Conservation (phyloP, 495 filamentous ascomycete genomes). For the Chaetomidium leptoderma region DNA sequence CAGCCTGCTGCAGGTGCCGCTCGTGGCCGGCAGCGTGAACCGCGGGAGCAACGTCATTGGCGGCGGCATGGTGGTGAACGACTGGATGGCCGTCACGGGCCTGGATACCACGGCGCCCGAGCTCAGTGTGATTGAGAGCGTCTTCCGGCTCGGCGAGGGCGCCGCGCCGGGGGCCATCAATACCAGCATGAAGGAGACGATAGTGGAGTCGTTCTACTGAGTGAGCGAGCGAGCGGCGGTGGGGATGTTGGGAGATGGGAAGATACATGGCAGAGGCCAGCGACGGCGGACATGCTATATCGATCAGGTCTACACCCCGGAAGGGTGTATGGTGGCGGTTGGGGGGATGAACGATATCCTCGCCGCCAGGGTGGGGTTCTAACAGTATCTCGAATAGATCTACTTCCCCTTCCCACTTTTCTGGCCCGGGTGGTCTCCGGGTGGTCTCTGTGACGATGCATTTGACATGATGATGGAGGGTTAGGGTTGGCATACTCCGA, state of each 20-base stretch:
- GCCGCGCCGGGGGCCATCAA: constrained; percentile 68
- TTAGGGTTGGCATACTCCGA: neutral
- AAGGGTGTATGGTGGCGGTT: constrained; percentile 5
- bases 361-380: neutral
- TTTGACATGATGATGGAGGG: neutral
- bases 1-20: constrained; percentile 86
- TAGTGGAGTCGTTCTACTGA: constrained; percentile 98
- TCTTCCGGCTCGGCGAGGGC: constrained; percentile 90
- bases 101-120: constrained; percentile 96
- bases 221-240: neutral
- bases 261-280: too few species aligned
- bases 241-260: neutral
- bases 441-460: too few species aligned
- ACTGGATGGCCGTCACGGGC: constrained; percentile 97
- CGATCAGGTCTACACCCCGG: too few species aligned
- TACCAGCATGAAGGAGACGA: constrained; percentile 85
- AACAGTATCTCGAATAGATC: constrained; percentile 6
- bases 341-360: neutral
- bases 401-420: neutral
- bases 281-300: too few species aligned
- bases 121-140: constrained; percentile 89
- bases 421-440: too few species aligned
- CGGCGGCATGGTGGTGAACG: constrained; percentile 97
- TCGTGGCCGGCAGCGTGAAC: constrained; percentile 92
- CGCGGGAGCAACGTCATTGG: constrained; percentile 90